Conservation (phyloP, 148 eudicot genomes). For the Rhododendron griersonianum region DNA sequence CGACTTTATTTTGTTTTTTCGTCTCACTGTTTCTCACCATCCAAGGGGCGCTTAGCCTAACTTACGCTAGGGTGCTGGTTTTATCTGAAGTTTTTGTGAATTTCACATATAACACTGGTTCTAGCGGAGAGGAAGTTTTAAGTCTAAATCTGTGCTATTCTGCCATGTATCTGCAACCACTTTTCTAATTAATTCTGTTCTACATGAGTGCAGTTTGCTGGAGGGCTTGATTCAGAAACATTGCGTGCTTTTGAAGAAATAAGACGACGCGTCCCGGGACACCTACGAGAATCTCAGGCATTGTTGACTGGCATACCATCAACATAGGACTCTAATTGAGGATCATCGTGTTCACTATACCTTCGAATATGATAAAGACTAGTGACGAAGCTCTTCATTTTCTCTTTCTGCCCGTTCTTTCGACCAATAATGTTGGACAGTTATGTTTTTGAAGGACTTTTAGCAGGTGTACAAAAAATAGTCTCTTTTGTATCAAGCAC, state of each 20-base stretch:
- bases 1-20: background rate
- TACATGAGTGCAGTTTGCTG: slow-evolving; percentile 20
- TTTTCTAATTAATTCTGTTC: background rate
- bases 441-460: background rate
- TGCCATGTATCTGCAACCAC: background rate
- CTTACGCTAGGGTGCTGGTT: background rate
- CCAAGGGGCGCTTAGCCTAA: background rate
- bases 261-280: slow-evolving; percentile 17
- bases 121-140: background rate
- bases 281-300: slow-evolving; percentile 15
- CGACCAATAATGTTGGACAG: background rate
- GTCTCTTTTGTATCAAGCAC: background rate
- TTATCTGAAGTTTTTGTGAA: background rate
- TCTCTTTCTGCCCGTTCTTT: background rate
- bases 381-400: background rate
- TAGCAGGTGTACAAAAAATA: background rate
- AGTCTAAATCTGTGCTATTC: background rate
- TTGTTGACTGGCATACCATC: slow-evolving; percentile 18
- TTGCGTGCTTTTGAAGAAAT: slow-evolving; percentile 27
- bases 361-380: background rate
- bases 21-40: background rate
- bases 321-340: background rate
- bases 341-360: background rate
- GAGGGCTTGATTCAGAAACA: slow-evolving; percentile 29
- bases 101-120: background rate